A percentile compares a stretch with the other conserved stretches of the same genome.
Evolutionary conservation across 805 yeast genomes (phyloP).

Genomic region (Barnettozyma vustinii): DNA sequence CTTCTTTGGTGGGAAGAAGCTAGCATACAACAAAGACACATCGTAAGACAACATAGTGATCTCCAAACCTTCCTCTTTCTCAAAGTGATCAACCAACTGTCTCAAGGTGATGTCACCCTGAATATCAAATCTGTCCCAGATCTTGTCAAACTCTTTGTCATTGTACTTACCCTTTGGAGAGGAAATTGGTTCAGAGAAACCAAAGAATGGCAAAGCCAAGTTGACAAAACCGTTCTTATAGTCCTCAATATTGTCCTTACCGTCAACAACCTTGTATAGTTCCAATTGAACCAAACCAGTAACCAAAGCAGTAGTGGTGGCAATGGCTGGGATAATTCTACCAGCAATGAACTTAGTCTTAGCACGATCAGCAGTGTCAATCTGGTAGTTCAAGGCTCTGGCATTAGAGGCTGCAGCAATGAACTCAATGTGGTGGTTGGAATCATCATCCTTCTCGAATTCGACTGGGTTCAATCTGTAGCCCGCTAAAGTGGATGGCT

Average conservation of each 20-base stretch:
- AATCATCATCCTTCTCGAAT: conserved; percentile 96
- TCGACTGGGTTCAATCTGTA: conserved; percentile 85
- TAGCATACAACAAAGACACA: conserved; percentile 83
- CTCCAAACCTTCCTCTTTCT: conserved; percentile 77
- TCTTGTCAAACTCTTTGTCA: conserved; percentile 70
- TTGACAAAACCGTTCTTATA: conserved; percentile 91
- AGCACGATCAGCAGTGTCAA: conserved; percentile 81
- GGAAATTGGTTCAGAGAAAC: conserved; percentile 92
- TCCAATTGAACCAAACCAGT: conserved; percentile 93
- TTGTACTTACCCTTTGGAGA: conserved; percentile 82
- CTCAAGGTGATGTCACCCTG: conserved; percentile 71
- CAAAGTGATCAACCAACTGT: conserved; percentile 68
- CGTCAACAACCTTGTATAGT: conserved; percentile 81
- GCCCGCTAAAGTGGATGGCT: conserved; percentile 84
- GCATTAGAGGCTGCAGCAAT: conserved; percentile 94
- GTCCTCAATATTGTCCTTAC: conserved; percentile 68
- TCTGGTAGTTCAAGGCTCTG: conserved; percentile 87
- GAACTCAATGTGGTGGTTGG: conserved; percentile 94
- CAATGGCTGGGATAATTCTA: conserved; percentile 96
- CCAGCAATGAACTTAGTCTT: conserved; percentile 98
- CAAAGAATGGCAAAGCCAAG: conserved; percentile 91
- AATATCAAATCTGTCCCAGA: conserved; percentile 93
- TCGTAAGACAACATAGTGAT: conserved; percentile 90
- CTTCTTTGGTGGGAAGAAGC: conserved; percentile 91
- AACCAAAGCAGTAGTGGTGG: conserved; percentile 97